Evolutionary conservation across 176 grass and related monocot genomes (phyloP).

Genomic region (Hsuehochloa calcarea): DNA sequence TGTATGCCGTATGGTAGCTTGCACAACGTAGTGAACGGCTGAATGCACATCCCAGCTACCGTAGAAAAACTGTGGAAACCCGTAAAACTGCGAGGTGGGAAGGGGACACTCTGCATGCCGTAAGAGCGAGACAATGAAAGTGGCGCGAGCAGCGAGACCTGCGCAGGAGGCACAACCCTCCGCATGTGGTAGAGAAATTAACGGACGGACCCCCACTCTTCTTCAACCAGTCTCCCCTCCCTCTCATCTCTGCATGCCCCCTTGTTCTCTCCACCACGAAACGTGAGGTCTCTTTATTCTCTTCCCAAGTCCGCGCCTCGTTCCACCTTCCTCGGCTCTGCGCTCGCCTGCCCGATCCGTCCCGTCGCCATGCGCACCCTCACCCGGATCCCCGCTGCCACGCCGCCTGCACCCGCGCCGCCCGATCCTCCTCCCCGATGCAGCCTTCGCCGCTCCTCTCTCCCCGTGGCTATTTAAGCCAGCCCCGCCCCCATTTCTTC

Average conservation of each 20-base stretch:
- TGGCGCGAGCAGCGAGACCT: background rate
- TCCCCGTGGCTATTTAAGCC: too few relatives aligned
- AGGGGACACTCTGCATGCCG: background rate
- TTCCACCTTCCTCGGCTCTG: too few relatives aligned
- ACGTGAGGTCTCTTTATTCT: background rate
- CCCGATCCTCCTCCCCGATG: too few relatives aligned
- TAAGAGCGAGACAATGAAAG: background rate
- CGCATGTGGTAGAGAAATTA: background rate
- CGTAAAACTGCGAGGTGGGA: background rate
- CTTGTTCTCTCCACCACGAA: conserved; percentile 27
- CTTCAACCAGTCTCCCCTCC: conserved; percentile 15
- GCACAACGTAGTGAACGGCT: too few relatives aligned
- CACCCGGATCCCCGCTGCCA: too few relatives aligned
- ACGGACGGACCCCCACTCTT: background rate
- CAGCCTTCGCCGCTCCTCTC: too few relatives aligned
- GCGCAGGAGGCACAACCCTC: background rate
- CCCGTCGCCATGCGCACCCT: too few relatives aligned
- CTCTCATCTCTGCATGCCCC: conserved; percentile 9
- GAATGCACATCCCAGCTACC: background rate
- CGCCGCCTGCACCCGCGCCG: too few relatives aligned
- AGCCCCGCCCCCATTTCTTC: too few relatives aligned
- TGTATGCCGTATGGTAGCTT: too few relatives aligned
- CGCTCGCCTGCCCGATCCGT: too few relatives aligned
- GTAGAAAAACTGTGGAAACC: background rate
- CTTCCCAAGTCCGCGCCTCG: too few relatives aligned